Evolutionary conservation across 352 stramenopile species (phyloP), one percentile per base, ranked within the genome.

Genomic region (Phytophthora aleatoria): DNA sequence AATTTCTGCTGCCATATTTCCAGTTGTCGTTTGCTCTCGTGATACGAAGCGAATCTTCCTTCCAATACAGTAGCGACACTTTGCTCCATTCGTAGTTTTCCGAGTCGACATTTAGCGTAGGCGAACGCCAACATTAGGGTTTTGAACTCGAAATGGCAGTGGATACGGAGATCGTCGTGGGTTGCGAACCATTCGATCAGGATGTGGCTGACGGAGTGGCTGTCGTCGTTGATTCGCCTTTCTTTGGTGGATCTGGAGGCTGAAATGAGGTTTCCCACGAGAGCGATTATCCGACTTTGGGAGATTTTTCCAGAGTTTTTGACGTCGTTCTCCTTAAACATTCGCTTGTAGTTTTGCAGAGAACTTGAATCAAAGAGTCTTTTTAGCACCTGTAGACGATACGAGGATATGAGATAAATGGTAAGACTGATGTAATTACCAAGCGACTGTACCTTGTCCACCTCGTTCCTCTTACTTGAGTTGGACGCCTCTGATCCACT

Each of bases 1-100:
- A 91, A 62, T 30, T 89, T 90, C 2, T 89, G 74, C 30, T 90
- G 83, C 80, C 83, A 91, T 11, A 90, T 20, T 30, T 91, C 78
- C 1, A 90, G 58, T 24, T 91, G 83, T 8, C 77, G 73, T 27
- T 81, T 79, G 52, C 68, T 76, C 36, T 91, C 83, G 8, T 89
- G 76, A 11, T 80, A 74, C 0, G 74, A 85, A 5, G 83, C 80
- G 39, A 90, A 89, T 5, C 81, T 60, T 0, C 74, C 79, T 36
- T 88, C 73, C n/a, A 90, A 58, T 0, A 69, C 71, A 0, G 65
- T 73, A 1, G 79, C 77, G 0, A 87, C 75, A 39, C 66, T 82
- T 64, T 87, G 77, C 24, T 83, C 71, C 11, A 91, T 81, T 1
- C 64, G 60, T 7, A 69, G 4, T 53, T 87, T 89, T 8, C 74